Percentiles rank a stretch among this genome's conserved stretches.
These are phyloP conservation scores for Filobasidium wieringae DNA, from an alignment of 768 basidiomycete genomes.

Conservation along the genomic window DNA sequence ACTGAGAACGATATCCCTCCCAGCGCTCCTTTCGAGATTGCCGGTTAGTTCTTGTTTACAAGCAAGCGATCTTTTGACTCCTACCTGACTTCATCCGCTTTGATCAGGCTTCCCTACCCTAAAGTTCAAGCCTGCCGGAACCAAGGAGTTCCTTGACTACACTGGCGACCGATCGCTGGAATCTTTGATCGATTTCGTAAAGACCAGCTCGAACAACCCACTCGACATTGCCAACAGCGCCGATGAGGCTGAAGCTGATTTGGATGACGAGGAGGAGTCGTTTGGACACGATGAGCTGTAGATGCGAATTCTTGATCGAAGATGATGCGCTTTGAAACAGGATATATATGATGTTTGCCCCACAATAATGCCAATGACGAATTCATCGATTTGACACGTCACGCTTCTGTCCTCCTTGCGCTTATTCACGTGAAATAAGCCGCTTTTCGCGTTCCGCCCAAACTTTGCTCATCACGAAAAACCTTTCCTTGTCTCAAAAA, in stretches of 20 bases:
- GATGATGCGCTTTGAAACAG: not conserved
- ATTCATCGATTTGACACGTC: too few relatives aligned
- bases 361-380: not conserved
- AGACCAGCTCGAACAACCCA: slow-evolving; percentile 62
- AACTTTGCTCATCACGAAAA: not conserved
- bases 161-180: slow-evolving; percentile 73
- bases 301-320: not conserved
- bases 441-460: not conserved
- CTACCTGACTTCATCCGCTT: not conserved
- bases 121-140: slow-evolving; percentile 89
- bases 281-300: slow-evolving; percentile 38
- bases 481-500: too few relatives aligned
- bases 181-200: slow-evolving; percentile 68
- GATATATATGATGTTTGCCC: not conserved
- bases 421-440: too few relatives aligned
- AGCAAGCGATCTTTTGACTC: not conserved
- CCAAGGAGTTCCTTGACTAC: slow-evolving; percentile 77
- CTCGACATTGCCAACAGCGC: slow-evolving; percentile 15
- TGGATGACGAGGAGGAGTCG: slow-evolving; percentile 18
- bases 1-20: slow-evolving; percentile 91
- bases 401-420: too few relatives aligned
- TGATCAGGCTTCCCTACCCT: slow-evolving; percentile 56
- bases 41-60: slow-evolving; percentile 40
- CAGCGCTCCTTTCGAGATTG: slow-evolving; percentile 70
- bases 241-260: slow-evolving; percentile 16